Base-by-base conservation (phyloP, 1,284 basidiomycete genomes). In the Heliocybe sulcata region DNA sequence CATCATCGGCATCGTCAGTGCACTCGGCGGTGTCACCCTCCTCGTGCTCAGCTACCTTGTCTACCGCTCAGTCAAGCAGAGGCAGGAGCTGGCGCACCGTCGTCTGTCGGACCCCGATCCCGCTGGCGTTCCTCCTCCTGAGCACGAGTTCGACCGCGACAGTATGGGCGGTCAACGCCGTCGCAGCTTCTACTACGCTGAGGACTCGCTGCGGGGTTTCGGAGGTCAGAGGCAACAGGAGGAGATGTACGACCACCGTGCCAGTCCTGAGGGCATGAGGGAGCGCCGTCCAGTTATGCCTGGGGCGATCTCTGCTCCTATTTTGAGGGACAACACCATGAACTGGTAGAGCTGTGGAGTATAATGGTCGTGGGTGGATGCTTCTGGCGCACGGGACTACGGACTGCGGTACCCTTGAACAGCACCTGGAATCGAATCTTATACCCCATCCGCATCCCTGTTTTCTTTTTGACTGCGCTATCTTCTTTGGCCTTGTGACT, bases 111-210 rank as follows among this genome's bases (percentile, higher is more conserved):
- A 88, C 59, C 70, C 77, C 14, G 62, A 70, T 2, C 61, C 64
- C 33, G 65, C 60, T 31, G 79, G 78, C 35, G 65, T 69, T 11
- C 73, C 78, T n/a, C 82, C 79, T 0, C 76, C 77, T 0, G 81
- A 82, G 20, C 75, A 83, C 54, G 81, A 88, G 49, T 89, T 90
- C 63, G 85, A 90, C 65, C 79, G 82, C 62, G 87, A 90, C 63
- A 83, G 79, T 57, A 68, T 89, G 1, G 87, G 87, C 23, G 85
- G 81, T 8, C 79, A 81, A 66, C 74, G 88, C 52, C 71, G 89
- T 54, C 69, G 87, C 55, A 88, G 85, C 60, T 92, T 90, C 74
- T 92, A 91, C 69, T 92, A 81, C 65, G 88, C 88, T 2, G 89
- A 90, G 69, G 89, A 91, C 66, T 85, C 83, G 58, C 67, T 92